These are phyloP conservation scores for Candida sp. DNA, from an alignment of 1,139 yeast genomes.

Conservation along the genomic window DNA sequence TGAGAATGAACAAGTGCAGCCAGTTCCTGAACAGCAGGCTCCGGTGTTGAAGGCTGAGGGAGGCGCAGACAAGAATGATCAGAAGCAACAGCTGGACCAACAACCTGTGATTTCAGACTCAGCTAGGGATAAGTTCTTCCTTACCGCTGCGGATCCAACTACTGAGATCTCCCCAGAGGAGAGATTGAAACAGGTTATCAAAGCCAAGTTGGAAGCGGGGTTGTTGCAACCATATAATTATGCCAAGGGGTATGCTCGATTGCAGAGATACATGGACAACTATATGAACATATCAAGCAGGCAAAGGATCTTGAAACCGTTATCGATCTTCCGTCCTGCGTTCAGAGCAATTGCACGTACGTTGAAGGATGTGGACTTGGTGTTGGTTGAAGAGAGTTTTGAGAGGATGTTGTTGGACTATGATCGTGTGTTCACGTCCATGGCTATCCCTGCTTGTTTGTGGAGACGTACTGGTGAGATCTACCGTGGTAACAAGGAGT, in stretches of 20 bases:
- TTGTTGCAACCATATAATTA: conserved; percentile 91
- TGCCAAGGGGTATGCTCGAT: conserved; percentile 90
- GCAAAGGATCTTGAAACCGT: conserved; percentile 87
- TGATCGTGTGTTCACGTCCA: conserved; percentile 94
- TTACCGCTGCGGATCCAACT: conserved; percentile 98
- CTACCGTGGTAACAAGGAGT: conserved; percentile 94
- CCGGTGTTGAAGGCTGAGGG: conserved; percentile 5
- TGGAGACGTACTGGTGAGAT: conserved; percentile 99
- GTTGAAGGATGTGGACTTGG: conserved; percentile 88
- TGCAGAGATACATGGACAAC: conserved; percentile 92
- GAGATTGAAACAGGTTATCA: conserved; percentile 91
- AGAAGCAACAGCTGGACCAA: conserved; percentile 8
- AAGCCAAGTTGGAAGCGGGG: conserved; percentile 95
- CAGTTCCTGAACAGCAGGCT: conserved; percentile 12
- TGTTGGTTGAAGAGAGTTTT: conserved; percentile 91
- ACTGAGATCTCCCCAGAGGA: conserved; percentile 96
- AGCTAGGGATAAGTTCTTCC: conserved; percentile 90
- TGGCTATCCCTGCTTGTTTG: conserved; percentile 98
- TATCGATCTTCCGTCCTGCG: conserved; percentile 89
- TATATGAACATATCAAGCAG: conserved; percentile 88
- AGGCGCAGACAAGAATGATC: conserved; percentile 6
- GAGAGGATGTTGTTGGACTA: conserved; percentile 94
- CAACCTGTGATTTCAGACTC: conserved; percentile 68
- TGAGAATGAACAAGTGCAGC: conserved; percentile 15
- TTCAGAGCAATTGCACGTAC: conserved; percentile 94